Base-by-base conservation (phyloP, 495 filamentous ascomycete species). In the Podospora anserina region DNA sequence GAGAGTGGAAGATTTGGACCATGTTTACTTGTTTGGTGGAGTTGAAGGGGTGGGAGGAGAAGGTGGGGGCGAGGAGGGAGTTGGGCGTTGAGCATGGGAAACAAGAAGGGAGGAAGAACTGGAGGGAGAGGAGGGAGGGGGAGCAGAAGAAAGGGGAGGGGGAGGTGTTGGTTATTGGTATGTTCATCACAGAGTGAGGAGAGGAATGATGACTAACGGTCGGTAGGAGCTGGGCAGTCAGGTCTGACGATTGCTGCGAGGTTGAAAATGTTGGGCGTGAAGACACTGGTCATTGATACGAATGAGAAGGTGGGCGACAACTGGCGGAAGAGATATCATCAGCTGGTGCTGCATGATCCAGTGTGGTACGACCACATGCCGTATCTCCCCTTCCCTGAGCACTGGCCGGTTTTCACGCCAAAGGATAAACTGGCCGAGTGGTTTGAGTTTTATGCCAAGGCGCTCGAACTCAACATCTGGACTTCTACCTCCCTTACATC, bases 371-470 rank as follows among this genome's bases (percentile, higher is more conserved):
- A 92, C 72, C 90, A 93, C 72, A 74, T 93, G 75, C 89, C 91
- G 1, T 93, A 92, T 76, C 59, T 93, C 1, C 78, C 82, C 0
- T 94, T 93, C 70, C 91, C 91, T 13, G 68, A 82, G 0, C 79
- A 78, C 67, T 94, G 91, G 90, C 87, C 87, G 0, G 60, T 89
- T 28, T 92, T 90, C 74, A 91, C 90, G 1, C 91, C 91, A 1
- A 93, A 93, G 72, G 90, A 94, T 75, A 94, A 94, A 68, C 82
- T 93, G 0, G 92, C 88, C 18, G 88, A 92, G 49, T 94, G 90
- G 82, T 88, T 94, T 73, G 89, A 93, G 58, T 81, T 82, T 2
- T 95, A 95, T 70, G 90, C 86, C 60, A 86, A 86, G 44, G 70
- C 87, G 28, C 79, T 93, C n/a, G 92, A 95, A 71, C 82, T 95